Evolutionary conservation across 1,284 basidiomycete genomes (phyloP).

Genomic region (Naganishia albida): DNA sequence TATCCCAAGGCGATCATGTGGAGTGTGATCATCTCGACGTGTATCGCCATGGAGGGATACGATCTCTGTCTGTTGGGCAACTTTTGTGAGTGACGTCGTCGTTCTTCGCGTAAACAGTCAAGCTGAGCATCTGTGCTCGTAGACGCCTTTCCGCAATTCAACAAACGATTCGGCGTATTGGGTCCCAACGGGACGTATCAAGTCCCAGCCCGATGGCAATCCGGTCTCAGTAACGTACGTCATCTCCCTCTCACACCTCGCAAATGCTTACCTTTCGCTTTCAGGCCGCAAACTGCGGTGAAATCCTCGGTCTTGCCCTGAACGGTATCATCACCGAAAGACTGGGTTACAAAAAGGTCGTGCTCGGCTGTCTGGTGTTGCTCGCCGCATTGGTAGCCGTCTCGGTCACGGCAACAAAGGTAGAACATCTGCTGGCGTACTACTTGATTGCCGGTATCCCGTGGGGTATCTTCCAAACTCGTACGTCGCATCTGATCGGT

Average conservation of each 20-base stretch:
- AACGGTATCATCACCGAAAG: conserved; percentile 54
- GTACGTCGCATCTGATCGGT: neutral
- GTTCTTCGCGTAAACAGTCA: neutral
- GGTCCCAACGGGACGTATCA: conserved; percentile 49
- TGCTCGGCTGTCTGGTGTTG: conserved; percentile 43
- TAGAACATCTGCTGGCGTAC: conserved; percentile 43
- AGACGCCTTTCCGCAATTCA: conserved; percentile 51
- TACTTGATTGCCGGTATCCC: conserved; percentile 48
- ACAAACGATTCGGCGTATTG: conserved; percentile 47
- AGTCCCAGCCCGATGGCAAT: conserved; percentile 57
- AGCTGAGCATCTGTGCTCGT: neutral
- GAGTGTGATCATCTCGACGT: conserved; percentile 54
- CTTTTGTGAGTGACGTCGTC: conserved; percentile 40
- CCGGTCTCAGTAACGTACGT: conserved; percentile 52
- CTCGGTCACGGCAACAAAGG: conserved; percentile 44
- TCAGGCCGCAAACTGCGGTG: conserved; percentile 47
- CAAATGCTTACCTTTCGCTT: neutral
- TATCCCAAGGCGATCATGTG: conserved; percentile 57
- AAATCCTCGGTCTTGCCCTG: conserved; percentile 55
- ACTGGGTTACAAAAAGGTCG: conserved; percentile 49
- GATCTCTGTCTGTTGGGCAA: conserved; percentile 49
- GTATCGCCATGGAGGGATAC: conserved; percentile 57
- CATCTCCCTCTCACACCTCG: neutral
- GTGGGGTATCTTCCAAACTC: conserved; percentile 41
- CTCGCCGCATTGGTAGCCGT: conserved; percentile 47